Percentiles rank a stretch among this genome's conserved stretches.
These are phyloP conservation scores for Leucosporidium creatinivorum DNA, from an alignment of 768 basidiomycete species.

Conservation along the genomic window DNA sequence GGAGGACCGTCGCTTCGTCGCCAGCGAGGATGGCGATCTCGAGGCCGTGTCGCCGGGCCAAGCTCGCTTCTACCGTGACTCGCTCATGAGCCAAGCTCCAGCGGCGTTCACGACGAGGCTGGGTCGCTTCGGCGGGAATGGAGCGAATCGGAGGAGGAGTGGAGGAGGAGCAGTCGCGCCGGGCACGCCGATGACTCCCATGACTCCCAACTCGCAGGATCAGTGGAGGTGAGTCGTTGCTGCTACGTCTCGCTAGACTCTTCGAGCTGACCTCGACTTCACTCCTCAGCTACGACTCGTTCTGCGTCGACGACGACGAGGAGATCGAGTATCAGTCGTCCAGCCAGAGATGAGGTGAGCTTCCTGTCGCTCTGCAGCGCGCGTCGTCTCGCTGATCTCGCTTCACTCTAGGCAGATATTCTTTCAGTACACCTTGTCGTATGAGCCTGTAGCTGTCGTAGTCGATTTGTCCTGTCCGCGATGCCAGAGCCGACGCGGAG, in stretches of 20 bases:
- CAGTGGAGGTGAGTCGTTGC: background rate
- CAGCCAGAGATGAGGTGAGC: conserved; percentile 1
- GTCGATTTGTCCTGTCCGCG: no score
- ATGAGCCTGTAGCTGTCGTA: no score
- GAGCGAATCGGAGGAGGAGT: background rate
- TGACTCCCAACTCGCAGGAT: background rate
- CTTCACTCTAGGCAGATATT: no score
- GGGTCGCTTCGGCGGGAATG: background rate
- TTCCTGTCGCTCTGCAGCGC: background rate
- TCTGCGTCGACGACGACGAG: conserved; percentile 25
- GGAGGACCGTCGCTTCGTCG: conserved; percentile 29
- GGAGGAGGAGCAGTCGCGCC: background rate
- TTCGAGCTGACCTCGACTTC: background rate
- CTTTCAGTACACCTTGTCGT: no score
- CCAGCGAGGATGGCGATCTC: background rate
- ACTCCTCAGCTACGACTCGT: conserved; percentile 18
- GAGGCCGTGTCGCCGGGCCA: conserved; percentile 10
- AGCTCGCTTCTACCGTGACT: conserved; percentile 13
- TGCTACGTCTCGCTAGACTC: background rate
- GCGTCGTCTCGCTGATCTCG: no score
- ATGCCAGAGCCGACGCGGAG: no score
- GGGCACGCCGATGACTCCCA: background rate
- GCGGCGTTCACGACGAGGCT: conserved; percentile 3
- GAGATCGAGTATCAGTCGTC: conserved; percentile 18
- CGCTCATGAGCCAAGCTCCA: conserved; percentile 17